Base-by-base conservation (phyloP, 805 yeast genomes). In the Teunomyces kruisii region DNA sequence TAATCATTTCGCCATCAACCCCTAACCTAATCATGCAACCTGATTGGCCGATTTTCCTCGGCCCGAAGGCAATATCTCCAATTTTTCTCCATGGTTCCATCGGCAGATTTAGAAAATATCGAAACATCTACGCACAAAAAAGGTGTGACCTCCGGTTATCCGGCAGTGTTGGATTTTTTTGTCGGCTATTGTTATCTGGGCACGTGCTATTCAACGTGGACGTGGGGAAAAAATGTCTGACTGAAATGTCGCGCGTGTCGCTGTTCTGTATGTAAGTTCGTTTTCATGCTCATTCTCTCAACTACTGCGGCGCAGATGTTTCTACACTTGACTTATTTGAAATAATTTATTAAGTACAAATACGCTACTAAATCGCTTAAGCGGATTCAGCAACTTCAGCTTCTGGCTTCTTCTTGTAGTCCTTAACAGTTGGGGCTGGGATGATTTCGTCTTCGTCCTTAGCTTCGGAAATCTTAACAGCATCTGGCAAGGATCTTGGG, bases 401-500 rank as follows among this genome's bases (percentile, higher is more conserved):
- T 40, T 55, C 60, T 39, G 55, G 49, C 45, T 51, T 64, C 35
- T 32, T 33, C 64, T 68, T 75, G 88, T 87, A 85, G 72, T 81
- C 81, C 73, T 81, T 84, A 70, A 88, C 96, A 59, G 81, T 73
- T 70, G 96, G 96, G 68, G 84, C 89, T 61, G 81, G 78, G 65
- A 86, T 75, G 56, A 72, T 76, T 72, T 83, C 88, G 48, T 70
- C 76, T 70, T 91, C 97, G 68, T 90, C 97, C 86, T 91, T 91
- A 76, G 96, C 96, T 74, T 88, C 96, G 64, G 81, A 73, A 68
- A 91, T 86, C 75, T 82, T 80, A 74, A 91, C 97, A 75, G 85
- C 89, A 77, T 91, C 97, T 73, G 97, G 97, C 72, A 91, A 82
- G 50, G 96, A 80, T 73, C 70, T 88, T 79, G 96, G 96, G 78